Evolutionary conservation across 1,284 basidiomycete genomes (phyloP).

Genomic region (Uromyces viciae-fabae): DNA sequence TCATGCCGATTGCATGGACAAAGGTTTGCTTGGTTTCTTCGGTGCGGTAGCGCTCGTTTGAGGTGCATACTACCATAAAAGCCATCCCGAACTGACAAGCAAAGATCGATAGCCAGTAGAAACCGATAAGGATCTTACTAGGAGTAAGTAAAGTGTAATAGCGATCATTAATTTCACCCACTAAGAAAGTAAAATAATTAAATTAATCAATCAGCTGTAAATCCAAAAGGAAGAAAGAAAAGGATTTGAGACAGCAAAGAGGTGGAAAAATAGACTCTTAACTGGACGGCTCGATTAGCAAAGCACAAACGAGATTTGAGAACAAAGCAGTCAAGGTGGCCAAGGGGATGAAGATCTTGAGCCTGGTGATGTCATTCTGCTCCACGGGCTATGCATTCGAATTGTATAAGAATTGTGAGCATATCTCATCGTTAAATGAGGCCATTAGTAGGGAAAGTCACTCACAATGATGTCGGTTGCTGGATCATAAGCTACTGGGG

Average conservation of each 20-base stretch:
- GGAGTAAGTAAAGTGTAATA: constrained; percentile 44
- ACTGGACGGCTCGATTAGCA: constrained; percentile 43
- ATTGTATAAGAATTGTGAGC: background rate
- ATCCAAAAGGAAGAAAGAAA: background rate
- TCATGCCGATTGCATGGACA: constrained; percentile 40
- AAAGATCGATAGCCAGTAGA: constrained; percentile 41
- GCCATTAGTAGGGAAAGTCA: background rate
- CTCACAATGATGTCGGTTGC: constrained; percentile 32
- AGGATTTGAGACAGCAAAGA: background rate
- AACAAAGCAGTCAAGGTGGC: constrained; percentile 41
- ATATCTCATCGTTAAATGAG: background rate
- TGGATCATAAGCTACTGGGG: constrained; percentile 29
- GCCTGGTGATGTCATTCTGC: constrained; percentile 41
- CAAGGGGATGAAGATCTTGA: constrained; percentile 44
- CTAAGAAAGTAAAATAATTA: background rate
- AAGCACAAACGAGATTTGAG: constrained; percentile 32
- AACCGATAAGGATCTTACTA: constrained; percentile 25
- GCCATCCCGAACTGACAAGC: constrained; percentile 32
- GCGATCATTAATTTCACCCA: constrained; percentile 42
- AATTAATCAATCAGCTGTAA: background rate
- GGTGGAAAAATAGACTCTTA: background rate
- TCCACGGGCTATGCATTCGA: constrained; percentile 26
- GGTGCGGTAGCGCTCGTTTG: constrained; percentile 42
- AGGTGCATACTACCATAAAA: constrained; percentile 40
- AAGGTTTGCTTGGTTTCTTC: constrained; percentile 44